Evolutionary conservation across 2,329 filamentous ascomycete species (phyloP), one percentile per base, ranked within the genome.

Genomic region (Epicoccum nigrum): DNA sequence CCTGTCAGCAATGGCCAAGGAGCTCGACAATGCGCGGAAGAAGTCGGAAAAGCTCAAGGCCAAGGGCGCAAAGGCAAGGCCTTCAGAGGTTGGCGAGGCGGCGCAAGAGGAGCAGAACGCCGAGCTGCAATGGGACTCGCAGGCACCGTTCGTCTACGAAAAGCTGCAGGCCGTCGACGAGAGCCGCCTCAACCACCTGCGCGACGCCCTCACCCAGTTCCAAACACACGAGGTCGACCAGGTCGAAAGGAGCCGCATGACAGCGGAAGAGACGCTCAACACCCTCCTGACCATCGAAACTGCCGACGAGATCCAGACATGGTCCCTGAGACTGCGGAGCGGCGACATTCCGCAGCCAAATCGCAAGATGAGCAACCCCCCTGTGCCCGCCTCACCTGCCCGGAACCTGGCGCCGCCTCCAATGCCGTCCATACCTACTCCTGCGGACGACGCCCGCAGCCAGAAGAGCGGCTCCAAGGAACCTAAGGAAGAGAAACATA

Each of bases 61-160:
- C 68, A 96, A 93, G 74, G 91, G 89, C 54, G 82, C 83, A 45
- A 91, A 87, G 74, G 85, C 88, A 33, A 92, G 85, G 64, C 82
- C 87, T 2, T 84, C 86, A 51, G 96, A 94, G 73, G 83, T 94
- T 31, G 89, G 92, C 34, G 82, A 82, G 56, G 92, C 91, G 11
- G 81, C 84, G 9, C 79, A 84, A 15, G 87, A 86, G 58, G 83
- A 95, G 34, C 89, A 96, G 58, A 85, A 85, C 54, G 88, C 91
- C n/a, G 84, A 81, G 35, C 83, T 87, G 59, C 89, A 96, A 70
- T 99, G 94, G 94, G 87, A 96, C 48, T 92, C 91, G 1, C 92
- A 96, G 72, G 91, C 94, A 12, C 94, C 94, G 1, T 97, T 90
- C 74, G 88, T 97, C 54, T 97, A 96, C 68, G 94, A 99, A 75